Evolutionary conservation across 2,329 filamentous ascomycete species (phyloP).

Genomic region (Mycosphaerella sp.): DNA sequence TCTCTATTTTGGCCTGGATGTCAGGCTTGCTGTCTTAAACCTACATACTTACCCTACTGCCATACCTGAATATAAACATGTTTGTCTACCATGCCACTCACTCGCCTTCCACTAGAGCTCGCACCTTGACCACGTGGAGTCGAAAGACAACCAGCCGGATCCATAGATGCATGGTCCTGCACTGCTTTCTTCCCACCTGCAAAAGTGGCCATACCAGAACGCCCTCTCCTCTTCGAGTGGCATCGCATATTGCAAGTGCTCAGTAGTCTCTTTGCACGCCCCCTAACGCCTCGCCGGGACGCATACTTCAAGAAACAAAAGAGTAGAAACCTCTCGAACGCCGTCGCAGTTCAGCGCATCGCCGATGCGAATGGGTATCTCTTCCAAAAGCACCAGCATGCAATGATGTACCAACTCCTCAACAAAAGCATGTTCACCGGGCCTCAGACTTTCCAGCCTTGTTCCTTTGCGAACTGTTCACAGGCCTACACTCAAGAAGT

Average conservation of each 20-base stretch:
- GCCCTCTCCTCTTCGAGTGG: not conserved
- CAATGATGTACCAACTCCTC: slow-evolving; percentile 11
- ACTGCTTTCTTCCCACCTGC: not conserved
- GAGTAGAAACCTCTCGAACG: slow-evolving; percentile 3
- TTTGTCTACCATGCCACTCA: not conserved
- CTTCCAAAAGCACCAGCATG: slow-evolving; percentile 10
- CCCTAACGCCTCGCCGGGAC: slow-evolving; percentile 19
- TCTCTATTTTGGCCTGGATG: not conserved
- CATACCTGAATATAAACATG: no score
- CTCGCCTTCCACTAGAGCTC: not conserved
- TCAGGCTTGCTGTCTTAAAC: not conserved
- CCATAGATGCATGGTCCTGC: not conserved
- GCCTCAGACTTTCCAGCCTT: slow-evolving; percentile 42
- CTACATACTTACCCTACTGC: no score
- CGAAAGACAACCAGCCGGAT: not conserved
- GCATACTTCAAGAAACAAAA: slow-evolving; percentile 9
- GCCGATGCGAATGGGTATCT: slow-evolving; percentile 18
- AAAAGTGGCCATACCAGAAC: slow-evolving; percentile 9
- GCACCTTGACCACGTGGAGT: no score
- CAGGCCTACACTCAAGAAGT: slow-evolving; percentile 53
- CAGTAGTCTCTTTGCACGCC: slow-evolving; percentile 7
- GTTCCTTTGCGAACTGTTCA: slow-evolving; percentile 93
- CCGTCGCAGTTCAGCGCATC: slow-evolving; percentile 12
- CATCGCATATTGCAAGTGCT: slow-evolving; percentile 3
- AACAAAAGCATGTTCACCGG: not conserved